Conservation (phyloP, 2,329 filamentous ascomycete species). For the Cercospora janseana region DNA sequence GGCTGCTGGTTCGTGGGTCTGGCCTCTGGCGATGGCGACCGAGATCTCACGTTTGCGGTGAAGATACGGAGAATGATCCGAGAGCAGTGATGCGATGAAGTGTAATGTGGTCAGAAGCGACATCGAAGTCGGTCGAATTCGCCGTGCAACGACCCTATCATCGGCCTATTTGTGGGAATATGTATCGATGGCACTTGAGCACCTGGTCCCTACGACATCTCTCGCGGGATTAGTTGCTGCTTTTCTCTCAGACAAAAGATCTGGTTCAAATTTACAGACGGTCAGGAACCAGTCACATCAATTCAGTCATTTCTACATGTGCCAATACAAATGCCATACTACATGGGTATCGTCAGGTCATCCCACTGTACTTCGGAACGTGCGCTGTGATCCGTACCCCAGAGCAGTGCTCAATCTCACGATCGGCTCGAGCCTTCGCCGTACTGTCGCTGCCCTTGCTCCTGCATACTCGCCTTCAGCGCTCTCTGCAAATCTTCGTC, state of each 20-base stretch:
- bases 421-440: conserved; percentile 21
- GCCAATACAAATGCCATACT: background rate
- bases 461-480: conserved; percentile 56
- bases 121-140: no score
- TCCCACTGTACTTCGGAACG: background rate
- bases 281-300: no score
- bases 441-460: conserved; percentile 8
- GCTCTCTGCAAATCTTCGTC: conserved; percentile 56
- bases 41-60: no score
- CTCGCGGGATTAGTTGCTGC: no score
- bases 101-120: background rate
- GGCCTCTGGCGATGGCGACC: background rate
- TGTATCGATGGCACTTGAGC: no score
- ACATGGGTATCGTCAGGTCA: conserved; percentile 8
- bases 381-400: background rate
- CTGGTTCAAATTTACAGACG: no score
- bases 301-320: conserved; percentile 2
- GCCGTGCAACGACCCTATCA: no score
- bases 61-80: no score
- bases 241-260: no score
- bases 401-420: background rate
- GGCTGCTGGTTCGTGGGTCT: background rate
- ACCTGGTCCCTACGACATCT: no score
- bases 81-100: background rate
- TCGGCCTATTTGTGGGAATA: no score